Evolutionary conservation across 805 yeast genomes (phyloP), one percentile per base, ranked within the genome.

Genomic region (Clavispora santaluciae): DNA sequence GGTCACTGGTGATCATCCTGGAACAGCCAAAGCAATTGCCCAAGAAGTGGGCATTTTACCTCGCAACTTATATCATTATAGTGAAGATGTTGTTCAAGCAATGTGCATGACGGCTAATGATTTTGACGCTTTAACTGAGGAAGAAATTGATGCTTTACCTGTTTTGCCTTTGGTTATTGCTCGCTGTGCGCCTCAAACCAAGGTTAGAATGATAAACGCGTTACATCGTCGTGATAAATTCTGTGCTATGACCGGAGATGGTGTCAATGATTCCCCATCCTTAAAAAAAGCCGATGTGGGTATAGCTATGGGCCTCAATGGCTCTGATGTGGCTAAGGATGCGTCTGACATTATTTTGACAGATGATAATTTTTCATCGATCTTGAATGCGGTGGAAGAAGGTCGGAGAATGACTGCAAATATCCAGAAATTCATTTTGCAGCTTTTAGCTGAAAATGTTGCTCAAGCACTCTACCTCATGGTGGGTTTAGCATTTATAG

Each of bases 121-220:
- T 45, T 85, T 84, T 63, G 91, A 84, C 56, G 68, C 70, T 4
- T 66, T 84, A 39, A 44, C 72, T 3, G 86, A 83, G 41, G 77
- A 67, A 1, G 72, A 83, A 51, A 71, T 85, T 48, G 91, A 84
- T 53, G 54, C 53, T 1, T 57, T 66, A 35, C 87, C 88, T 1
- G 80, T 79, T 7, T 65, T 84, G 38, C 91, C 91, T 1, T 66
- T 83, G 39, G 93, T 84, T 22, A 79, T 85, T 63, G 93, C 93
- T 4, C 70, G 93, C 46, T 85, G 91, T 64, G 85, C 91, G 4
- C 93, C 91, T 2, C 83, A 80, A 57, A 84, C 90, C 17, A 84
- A 85, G 59, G 91, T 84, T 13, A 71, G 88, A 48, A 79, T 85
- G 82, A 83, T 85, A 52, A 89, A 84, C 40, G 90, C 91, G 1